Evolutionary conservation across 371 early-diverging fungal genomes (phyloP).

Genomic region (Dinochytrium kinnereticum): DNA sequence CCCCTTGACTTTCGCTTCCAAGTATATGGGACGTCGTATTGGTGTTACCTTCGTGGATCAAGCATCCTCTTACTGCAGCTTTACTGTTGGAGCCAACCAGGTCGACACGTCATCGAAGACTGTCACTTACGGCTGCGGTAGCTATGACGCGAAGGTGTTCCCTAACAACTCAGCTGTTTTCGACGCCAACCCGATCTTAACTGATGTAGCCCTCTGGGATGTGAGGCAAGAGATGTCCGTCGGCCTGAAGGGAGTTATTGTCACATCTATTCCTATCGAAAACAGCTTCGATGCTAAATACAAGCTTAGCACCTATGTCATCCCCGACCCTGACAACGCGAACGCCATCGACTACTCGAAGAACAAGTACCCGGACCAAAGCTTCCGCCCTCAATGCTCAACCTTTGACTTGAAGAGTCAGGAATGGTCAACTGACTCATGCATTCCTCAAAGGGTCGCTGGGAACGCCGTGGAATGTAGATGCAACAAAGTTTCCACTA

Average conservation of each 20-base stretch:
- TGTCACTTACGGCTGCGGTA: conserved; percentile 28
- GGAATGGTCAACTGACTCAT: conserved; percentile 18
- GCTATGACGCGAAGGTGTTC: neutral
- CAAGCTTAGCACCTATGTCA: conserved; percentile 12
- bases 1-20: conserved; percentile 22
- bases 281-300: neutral
- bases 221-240: neutral
- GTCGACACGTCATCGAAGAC: conserved; percentile 2
- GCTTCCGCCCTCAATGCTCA: conserved; percentile 18
- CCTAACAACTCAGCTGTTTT: conserved; percentile 12
- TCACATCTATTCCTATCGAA: neutral
- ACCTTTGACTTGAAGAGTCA: conserved; percentile 6
- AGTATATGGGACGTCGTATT: conserved; percentile 17
- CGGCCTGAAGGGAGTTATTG: neutral
- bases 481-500: conserved; percentile 14
- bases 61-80: conserved; percentile 17
- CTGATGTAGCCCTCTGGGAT: neutral
- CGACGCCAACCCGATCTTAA: neutral
- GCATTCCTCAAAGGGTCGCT: neutral
- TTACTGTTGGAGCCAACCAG: conserved; percentile 9
- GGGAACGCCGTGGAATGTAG: conserved; percentile 1
- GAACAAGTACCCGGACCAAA: conserved; percentile 2
- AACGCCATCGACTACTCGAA: neutral
- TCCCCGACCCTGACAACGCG: conserved; percentile 12
- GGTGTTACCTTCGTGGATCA: conserved; percentile 17